Conservation (phyloP, 2,329 filamentous ascomycete genomes). For the Thelonectria rubi region DNA sequence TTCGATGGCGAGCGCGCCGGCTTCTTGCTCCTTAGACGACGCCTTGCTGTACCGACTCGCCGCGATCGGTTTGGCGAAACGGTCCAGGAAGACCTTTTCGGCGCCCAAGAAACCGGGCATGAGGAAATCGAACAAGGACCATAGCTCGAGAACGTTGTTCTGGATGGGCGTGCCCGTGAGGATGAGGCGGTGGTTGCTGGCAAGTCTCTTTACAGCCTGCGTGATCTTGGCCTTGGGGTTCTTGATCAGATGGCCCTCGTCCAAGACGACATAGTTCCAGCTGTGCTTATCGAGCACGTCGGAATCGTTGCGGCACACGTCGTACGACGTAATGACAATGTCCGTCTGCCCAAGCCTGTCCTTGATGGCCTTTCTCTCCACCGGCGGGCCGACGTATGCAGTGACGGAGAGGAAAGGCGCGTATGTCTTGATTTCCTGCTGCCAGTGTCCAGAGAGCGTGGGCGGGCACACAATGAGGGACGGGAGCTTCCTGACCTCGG, state of each 20-base stretch:
- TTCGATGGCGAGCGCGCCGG: conserved; percentile 93
- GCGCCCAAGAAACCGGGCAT: conserved; percentile 98
- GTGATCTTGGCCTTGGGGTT: conserved; percentile 98
- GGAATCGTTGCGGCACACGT: conserved; percentile 96
- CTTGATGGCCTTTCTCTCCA: conserved; percentile 78
- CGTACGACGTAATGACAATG: conserved; percentile 96
- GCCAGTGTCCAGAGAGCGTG: conserved; percentile 97
- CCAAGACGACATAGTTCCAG: conserved; percentile 98
- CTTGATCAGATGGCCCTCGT: conserved; percentile 98
- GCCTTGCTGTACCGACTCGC: conserved; percentile 96
- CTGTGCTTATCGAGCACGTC: conserved; percentile 82
- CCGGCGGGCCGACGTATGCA: conserved; percentile 89
- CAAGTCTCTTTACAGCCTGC: conserved; percentile 86
- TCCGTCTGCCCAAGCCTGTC: conserved; percentile 79
- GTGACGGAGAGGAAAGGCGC: conserved; percentile 91
- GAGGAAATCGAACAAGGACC: conserved; percentile 98
- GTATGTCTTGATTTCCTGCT: conserved; percentile 95
- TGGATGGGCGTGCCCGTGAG: conserved; percentile 97
- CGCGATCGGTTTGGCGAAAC: conserved; percentile 94
- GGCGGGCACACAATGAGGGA: conserved; percentile 96
- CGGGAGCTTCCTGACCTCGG: conserved; percentile 81
- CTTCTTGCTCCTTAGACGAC: conserved; percentile 97
- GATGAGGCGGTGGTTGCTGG: conserved; percentile 94
- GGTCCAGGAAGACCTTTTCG: conserved; percentile 93
- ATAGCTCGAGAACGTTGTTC: conserved; percentile 96